phyloP scores from a whole-genome alignment of 495 filamentous ascomycete genomes.

The Trichoderma parareesei region DNA sequence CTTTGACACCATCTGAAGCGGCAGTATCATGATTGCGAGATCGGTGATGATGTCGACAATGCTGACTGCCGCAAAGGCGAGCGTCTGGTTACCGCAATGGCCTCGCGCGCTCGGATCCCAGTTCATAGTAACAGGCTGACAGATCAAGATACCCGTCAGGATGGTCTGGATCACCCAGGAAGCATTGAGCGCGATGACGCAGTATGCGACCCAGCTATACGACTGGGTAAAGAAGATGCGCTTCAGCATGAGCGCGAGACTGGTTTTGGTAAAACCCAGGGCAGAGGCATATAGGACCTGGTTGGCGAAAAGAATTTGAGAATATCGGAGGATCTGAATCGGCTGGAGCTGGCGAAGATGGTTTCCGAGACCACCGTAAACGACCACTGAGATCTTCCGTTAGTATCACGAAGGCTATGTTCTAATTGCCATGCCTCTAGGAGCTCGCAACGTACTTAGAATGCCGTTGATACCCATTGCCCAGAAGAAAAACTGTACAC shows the following conservation, averaged over 20 bases:
- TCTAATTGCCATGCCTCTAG: background rate
- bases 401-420: background rate
- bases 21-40: constrained; percentile 10
- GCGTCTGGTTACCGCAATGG: constrained; percentile 10
- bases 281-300: constrained; percentile 10
- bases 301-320: constrained; percentile 5
- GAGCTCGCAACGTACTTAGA: background rate
- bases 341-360: constrained; percentile 10
- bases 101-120: constrained; percentile 11
- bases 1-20: background rate
- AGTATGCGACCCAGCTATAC: background rate
- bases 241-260: constrained; percentile 7
- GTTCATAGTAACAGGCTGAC: constrained; percentile 10
- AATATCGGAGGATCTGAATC: constrained; percentile 8
- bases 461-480: background rate
- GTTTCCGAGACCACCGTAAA: constrained; percentile 10
- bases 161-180: constrained; percentile 14
- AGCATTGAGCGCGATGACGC: background rate
- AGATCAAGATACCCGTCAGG: constrained; percentile 10
- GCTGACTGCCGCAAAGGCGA: constrained; percentile 8
- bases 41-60: constrained; percentile 12
- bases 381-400: constrained; percentile 8
- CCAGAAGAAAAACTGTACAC: background rate
- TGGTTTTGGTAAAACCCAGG: constrained; percentile 12
- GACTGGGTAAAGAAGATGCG: constrained; percentile 13